These are phyloP conservation scores for Clarireedia homoeocarpa DNA, from an alignment of 2,329 filamentous ascomycete genomes.

Conservation along the genomic window DNA sequence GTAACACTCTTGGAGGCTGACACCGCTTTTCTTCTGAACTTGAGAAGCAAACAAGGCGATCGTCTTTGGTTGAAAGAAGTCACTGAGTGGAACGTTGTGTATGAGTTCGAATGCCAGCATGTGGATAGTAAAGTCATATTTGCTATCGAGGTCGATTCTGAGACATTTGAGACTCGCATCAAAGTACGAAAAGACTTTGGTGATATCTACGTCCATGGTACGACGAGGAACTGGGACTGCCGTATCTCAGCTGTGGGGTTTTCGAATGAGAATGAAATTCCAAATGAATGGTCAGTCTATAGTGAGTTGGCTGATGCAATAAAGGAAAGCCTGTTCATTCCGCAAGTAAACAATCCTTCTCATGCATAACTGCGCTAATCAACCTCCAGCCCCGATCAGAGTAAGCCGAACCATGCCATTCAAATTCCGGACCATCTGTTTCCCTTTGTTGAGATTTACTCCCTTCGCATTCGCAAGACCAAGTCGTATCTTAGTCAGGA, in stretches of 20 bases:
- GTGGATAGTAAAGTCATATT: constrained; percentile 10
- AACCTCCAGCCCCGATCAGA: neutral
- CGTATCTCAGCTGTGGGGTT: constrained; percentile 17
- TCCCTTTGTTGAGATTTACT: neutral
- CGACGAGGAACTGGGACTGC: constrained; percentile 27
- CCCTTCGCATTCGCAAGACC: constrained; percentile 9
- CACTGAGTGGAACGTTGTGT: constrained; percentile 18
- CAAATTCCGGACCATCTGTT: constrained; percentile 3
- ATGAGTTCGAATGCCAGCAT: constrained; percentile 24
- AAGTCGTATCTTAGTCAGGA: constrained; percentile 7
- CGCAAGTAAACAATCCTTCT: constrained; percentile 17
- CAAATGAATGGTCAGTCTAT: constrained; percentile 10
- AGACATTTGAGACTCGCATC: constrained; percentile 19
- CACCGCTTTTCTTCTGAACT: constrained; percentile 16
- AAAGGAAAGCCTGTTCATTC: constrained; percentile 20
- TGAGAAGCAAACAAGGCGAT: constrained; percentile 16
- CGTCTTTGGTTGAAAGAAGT: constrained; percentile 19
- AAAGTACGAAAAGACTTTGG: constrained; percentile 16
- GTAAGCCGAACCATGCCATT: constrained; percentile 6
- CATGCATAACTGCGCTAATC: neutral
- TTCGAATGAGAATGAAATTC: constrained; percentile 6
- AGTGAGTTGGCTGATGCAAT: constrained; percentile 14
- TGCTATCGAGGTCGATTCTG: constrained; percentile 25
- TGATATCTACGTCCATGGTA: constrained; percentile 24
- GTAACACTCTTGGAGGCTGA: constrained; percentile 23